Percentiles rank a stretch among this genome's conserved stretches.
Conservation (phyloP, 2,329 filamentous ascomycete species). For the Hymenoscyphus repandus region DNA sequence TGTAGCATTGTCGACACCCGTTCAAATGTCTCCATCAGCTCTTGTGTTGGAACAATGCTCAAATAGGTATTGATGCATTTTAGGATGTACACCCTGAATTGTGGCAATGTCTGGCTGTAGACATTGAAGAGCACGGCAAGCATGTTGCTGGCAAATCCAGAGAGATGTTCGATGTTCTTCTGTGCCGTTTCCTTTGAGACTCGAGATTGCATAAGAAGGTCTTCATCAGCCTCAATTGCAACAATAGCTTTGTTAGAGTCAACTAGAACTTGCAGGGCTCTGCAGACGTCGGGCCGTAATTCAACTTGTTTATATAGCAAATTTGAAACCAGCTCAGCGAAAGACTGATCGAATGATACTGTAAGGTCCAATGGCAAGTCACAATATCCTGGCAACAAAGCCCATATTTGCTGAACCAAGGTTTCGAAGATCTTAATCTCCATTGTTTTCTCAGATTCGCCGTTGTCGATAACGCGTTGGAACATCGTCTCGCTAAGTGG, state of each 20-base stretch:
- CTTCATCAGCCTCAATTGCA: conserved; percentile 58
- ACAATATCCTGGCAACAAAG: conserved; percentile 88
- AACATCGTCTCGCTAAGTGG: conserved; percentile 88
- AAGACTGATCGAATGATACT: conserved; percentile 75
- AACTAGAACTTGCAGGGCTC: conserved; percentile 76
- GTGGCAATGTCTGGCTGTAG: conserved; percentile 91
- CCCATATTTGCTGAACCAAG: conserved; percentile 92
- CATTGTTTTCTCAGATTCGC: conserved; percentile 80
- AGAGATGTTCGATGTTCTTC: conserved; percentile 77
- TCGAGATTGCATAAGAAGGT: conserved; percentile 71
- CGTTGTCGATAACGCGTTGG: conserved; percentile 80
- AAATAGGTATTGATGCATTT: conserved; percentile 94
- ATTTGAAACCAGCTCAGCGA: conserved; percentile 88
- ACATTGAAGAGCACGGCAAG: conserved; percentile 98
- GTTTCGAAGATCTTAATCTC: conserved; percentile 98
- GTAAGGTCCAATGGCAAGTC: conserved; percentile 78
- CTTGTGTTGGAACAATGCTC: conserved; percentile 73
- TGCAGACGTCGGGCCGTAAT: conserved; percentile 80
- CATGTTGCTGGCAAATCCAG: conserved; percentile 77
- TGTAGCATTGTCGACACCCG: conserved; percentile 83
- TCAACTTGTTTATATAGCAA: conserved; percentile 89
- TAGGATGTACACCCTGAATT: conserved; percentile 84
- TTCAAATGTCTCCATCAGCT: conserved; percentile 83
- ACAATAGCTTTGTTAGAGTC: conserved; percentile 86
- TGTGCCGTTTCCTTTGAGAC: conserved; percentile 70